Percentiles rank a stretch among this genome's conserved stretches.
Conservation (phyloP, 2,329 filamentous ascomycete genomes). For the Aspergillus sp. region DNA sequence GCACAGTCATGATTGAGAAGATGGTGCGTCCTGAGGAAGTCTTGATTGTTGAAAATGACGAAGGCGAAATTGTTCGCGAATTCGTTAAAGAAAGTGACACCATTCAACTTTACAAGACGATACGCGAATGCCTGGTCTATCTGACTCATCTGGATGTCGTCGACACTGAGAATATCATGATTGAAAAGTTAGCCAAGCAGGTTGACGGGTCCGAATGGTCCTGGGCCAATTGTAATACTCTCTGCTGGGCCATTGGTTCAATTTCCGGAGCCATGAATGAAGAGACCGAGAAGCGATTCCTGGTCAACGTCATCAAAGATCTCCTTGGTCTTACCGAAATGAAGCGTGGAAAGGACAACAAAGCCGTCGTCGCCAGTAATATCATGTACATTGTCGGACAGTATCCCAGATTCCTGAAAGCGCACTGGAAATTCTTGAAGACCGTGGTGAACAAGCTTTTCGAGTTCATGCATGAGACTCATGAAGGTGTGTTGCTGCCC, state of each 20-base stretch:
- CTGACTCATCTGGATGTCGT: constrained; percentile 95
- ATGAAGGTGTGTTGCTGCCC: constrained; percentile 68
- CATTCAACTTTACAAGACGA: constrained; percentile 98
- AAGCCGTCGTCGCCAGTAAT: constrained; percentile 97
- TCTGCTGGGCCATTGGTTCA: constrained; percentile 98
- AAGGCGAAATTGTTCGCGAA: constrained; percentile 97
- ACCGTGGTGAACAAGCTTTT: constrained; percentile 99
- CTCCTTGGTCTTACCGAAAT: constrained; percentile 94
- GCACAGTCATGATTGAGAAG: constrained; percentile 99
- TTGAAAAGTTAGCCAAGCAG: constrained; percentile 92
- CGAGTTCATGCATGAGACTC: constrained; percentile 99
- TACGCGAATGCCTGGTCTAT: constrained; percentile 93
- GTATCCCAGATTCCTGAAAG: constrained; percentile 96
- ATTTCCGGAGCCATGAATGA: constrained; percentile 99
- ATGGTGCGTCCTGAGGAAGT: constrained; percentile 99
- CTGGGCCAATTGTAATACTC: constrained; percentile 98
- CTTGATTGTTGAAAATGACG: constrained; percentile 98
- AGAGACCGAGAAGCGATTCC: constrained; percentile 96
- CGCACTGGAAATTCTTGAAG: constrained; percentile 99
- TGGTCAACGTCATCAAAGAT: constrained; percentile 98
- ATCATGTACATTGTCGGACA: constrained; percentile 99
- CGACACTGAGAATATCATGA: constrained; percentile 99
- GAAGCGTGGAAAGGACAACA: constrained; percentile 99
- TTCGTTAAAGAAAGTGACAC: constrained; percentile 99
- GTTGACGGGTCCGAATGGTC: constrained; percentile 97